Evolutionary conservation across 352 stramenopile species (phyloP).

Genomic region (Ophiocytium majus): DNA sequence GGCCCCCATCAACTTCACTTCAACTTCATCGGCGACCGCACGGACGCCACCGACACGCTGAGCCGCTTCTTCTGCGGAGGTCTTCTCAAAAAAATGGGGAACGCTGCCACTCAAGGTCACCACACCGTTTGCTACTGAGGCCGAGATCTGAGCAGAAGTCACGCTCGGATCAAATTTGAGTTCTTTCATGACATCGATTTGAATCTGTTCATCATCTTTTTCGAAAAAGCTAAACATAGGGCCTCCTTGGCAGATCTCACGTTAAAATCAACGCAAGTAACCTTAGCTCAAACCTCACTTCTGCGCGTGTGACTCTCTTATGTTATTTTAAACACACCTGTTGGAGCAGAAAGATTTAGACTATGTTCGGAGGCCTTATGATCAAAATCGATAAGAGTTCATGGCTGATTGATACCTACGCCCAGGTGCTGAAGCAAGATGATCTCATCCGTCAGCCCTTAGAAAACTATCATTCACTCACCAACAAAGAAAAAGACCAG

Average conservation of each 20-base stretch:
- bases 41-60: not conserved
- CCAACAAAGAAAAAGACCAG: too few relatives aligned
- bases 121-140: not conserved
- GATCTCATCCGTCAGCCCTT: too few relatives aligned
- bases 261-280: too few relatives aligned
- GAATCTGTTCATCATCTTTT: constrained; percentile 1
- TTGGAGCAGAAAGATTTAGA: too few relatives aligned
- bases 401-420: too few relatives aligned
- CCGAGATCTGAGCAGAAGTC: not conserved
- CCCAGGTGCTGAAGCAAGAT: too few relatives aligned
- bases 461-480: too few relatives aligned
- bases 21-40: not conserved
- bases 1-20: not conserved
- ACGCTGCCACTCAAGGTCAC: not conserved
- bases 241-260: not conserved
- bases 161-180: not conserved
- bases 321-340: too few relatives aligned
- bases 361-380: too few relatives aligned
- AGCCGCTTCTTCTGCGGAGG: not conserved
- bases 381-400: too few relatives aligned
- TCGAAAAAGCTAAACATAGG: not conserved
- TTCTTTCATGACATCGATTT: constrained; percentile 3
- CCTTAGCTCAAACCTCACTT: too few relatives aligned
- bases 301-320: too few relatives aligned
- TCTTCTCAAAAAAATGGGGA: constrained; percentile 12